Conservation (phyloP, 2,329 filamentous ascomycete genomes). For the Gaeumannomyces tritici region DNA sequence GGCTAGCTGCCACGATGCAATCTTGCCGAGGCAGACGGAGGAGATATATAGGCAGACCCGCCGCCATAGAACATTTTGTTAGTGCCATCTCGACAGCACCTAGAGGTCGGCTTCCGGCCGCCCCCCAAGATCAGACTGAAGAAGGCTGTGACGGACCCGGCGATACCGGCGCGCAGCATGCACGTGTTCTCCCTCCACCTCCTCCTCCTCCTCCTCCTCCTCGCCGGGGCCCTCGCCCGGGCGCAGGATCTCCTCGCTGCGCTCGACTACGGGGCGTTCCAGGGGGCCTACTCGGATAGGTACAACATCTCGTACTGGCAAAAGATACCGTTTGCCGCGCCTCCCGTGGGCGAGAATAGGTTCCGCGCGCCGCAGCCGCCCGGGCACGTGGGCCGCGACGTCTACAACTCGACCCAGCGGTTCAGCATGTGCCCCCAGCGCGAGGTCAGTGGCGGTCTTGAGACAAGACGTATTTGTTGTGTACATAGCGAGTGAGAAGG, state of each 20-base stretch:
- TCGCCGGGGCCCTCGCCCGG: background rate
- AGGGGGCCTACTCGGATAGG: constrained; percentile 36
- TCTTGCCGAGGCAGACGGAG: background rate
- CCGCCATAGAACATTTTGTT: background rate
- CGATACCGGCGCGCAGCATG: constrained; percentile 16
- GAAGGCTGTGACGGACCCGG: background rate
- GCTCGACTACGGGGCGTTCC: constrained; percentile 40
- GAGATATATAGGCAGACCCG: background rate
- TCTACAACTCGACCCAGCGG: constrained; percentile 42
- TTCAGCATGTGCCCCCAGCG: constrained; percentile 52
- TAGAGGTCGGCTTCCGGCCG: too few species aligned
- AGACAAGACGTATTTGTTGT: background rate
- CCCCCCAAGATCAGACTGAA: background rate
- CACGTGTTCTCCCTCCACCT: too few species aligned
- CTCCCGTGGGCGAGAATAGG: constrained; percentile 45
- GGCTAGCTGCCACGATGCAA: background rate
- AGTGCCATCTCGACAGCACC: background rate
- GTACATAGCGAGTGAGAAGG: background rate
- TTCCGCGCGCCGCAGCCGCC: constrained; percentile 50
- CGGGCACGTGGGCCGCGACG: background rate
- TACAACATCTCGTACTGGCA: constrained; percentile 52
- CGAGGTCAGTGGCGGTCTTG: constrained; percentile 23
- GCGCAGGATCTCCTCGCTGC: constrained; percentile 22
- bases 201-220: background rate
- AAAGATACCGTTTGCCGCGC: constrained; percentile 51